Conservation (phyloP, 768 basidiomycete genomes). For the Boletus bicolor region DNA sequence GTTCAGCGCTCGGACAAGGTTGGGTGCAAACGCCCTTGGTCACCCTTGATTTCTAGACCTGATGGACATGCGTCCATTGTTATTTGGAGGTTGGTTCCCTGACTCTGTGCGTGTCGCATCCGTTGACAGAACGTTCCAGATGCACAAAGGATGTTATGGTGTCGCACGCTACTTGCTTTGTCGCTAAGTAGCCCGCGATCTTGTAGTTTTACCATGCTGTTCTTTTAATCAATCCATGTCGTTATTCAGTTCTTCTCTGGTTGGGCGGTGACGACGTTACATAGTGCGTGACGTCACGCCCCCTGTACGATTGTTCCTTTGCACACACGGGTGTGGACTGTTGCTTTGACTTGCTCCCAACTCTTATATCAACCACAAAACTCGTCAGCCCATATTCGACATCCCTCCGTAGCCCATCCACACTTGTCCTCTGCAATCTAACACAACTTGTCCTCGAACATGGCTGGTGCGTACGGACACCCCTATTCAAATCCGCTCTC, state of each 20-base stretch:
- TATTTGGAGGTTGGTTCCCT: conserved; percentile 21
- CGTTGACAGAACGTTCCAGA: conserved; percentile 10
- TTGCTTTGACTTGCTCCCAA: conserved; percentile 22
- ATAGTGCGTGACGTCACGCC: conserved; percentile 34
- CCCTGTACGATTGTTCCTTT: conserved; percentile 6
- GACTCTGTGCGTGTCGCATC: not conserved
- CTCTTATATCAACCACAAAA: conserved; percentile 12
- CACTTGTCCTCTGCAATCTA: not conserved
- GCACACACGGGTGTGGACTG: conserved; percentile 8
- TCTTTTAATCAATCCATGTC: conserved; percentile 28
- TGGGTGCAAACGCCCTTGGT: conserved; percentile 5
- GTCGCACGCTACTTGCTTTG: conserved; percentile 11
- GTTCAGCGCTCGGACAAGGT: conserved; percentile 9
- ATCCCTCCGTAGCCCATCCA: not conserved
- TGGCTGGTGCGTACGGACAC: conserved; percentile 28
- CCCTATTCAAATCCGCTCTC: conserved; percentile 12
- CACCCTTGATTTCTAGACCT: conserved; percentile 10
- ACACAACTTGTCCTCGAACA: conserved; percentile 4
- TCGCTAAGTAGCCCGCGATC: conserved; percentile 24
- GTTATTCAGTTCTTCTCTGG: not conserved
- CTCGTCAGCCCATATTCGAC: not conserved
- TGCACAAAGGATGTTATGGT: conserved; percentile 2
- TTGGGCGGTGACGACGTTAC: conserved; percentile 15
- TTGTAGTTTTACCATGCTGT: conserved; percentile 27
- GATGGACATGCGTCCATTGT: conserved; percentile 11